These are phyloP conservation scores for Abrus precatorius DNA, from an alignment of 306 rosid genomes.

Conservation along the genomic window DNA sequence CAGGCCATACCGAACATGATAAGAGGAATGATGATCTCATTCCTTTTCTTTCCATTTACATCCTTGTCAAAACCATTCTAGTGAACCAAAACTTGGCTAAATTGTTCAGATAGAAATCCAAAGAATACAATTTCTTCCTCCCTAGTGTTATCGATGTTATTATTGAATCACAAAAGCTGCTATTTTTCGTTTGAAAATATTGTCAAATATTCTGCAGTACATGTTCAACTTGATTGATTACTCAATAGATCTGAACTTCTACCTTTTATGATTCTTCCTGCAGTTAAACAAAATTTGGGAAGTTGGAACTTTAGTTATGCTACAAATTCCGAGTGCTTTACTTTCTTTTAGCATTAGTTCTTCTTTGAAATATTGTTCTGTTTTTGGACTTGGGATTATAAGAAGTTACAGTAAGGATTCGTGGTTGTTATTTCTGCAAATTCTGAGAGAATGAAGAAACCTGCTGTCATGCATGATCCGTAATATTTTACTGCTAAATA, in stretches of 20 bases:
- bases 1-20: not conserved
- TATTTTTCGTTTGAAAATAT: constrained; percentile 21
- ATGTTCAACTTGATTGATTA: constrained; percentile 3
- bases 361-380: not conserved
- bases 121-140: not conserved
- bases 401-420: constrained; percentile 1
- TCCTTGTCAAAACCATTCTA: not conserved
- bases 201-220: constrained; percentile 7
- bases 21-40: not conserved
- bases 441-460: constrained; percentile 11
- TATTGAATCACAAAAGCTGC: not conserved
- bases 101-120: not conserved
- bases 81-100: not conserved
- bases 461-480: not conserved
- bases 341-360: constrained; percentile 31
- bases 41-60: constrained; percentile 5
- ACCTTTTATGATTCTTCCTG: not conserved
- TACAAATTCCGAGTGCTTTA: not conserved
- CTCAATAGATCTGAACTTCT: constrained; percentile 1
- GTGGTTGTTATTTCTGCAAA: constrained; percentile 4
- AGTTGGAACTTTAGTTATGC: not conserved
- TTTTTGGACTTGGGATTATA: constrained; percentile 33
- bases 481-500: constrained; percentile 22
- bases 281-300: constrained; percentile 19
- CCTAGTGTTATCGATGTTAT: not conserved